phyloP scores from a whole-genome alignment of 352 stramenopile genomes.

The Saprolegnia diclina region DNA sequence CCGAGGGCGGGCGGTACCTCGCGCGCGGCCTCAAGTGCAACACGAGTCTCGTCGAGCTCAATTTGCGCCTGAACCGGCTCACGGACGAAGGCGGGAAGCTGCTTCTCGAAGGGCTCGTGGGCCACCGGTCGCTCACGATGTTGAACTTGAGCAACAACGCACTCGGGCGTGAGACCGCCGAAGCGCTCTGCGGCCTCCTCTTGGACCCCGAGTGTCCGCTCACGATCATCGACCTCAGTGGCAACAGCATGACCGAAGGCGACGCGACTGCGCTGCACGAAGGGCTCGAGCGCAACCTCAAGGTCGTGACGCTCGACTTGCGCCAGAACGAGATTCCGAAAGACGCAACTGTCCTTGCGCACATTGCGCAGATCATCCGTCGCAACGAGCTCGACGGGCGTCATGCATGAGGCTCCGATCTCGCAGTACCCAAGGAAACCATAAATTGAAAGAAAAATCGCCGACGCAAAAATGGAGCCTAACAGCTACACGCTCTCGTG shows the following conservation, averaged over 20 bases:
- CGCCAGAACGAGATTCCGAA: slow-evolving; percentile 72
- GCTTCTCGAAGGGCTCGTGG: slow-evolving; percentile 77
- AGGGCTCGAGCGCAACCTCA: slow-evolving; percentile 55
- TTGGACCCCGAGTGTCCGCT: slow-evolving; percentile 55
- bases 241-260: slow-evolving; percentile 61
- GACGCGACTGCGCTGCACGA: slow-evolving; percentile 55
- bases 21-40: slow-evolving; percentile 88
- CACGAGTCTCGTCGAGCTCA: slow-evolving; percentile 82
- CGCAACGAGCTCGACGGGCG: slow-evolving; percentile 57
- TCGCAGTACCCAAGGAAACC: not conserved
- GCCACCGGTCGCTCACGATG: slow-evolving; percentile 55
- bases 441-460: not conserved
- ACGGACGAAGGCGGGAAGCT: slow-evolving; percentile 86
- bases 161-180: slow-evolving; percentile 61
- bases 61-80: slow-evolving; percentile 88
- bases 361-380: slow-evolving; percentile 64
- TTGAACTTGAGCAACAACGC: slow-evolving; percentile 87
- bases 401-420: not conserved
- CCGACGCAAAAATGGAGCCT: not conserved
- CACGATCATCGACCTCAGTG: slow-evolving; percentile 72
- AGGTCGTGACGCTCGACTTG: slow-evolving; percentile 61
- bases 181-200: slow-evolving; percentile 67
- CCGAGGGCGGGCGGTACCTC: slow-evolving; percentile 86
- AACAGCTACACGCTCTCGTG: not conserved
- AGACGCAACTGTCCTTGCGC: slow-evolving; percentile 48